Evolutionary conservation across 75 land plant genomes (phyloP), one percentile per base, ranked within the genome.

Genomic region (Larix kaempferi): DNA sequence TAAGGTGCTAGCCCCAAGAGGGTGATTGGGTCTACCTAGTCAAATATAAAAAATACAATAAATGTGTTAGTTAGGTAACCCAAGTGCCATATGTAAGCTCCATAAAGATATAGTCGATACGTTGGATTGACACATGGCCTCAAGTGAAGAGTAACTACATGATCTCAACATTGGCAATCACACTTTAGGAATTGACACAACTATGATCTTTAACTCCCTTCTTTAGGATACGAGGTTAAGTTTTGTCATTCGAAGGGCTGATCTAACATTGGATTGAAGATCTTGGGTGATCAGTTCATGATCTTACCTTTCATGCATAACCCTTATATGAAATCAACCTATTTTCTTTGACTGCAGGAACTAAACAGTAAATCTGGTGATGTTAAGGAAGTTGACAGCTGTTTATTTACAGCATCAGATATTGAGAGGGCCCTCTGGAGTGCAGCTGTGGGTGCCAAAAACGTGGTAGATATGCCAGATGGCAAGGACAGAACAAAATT

Each of bases 401-500:
- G 26, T 4, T 16, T 56, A n/a, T 89, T 90, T 81, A 87, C 91
- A 54, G 89, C 98, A 57, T 87, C 93, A 23, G 98, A 94, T 84
- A 77, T 94, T 25, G 98, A 94, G 79, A 85, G 95, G 60, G 95
- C 98, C 17, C 77, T 94, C 33, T 94, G 98, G 98, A 88, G 93
- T 66, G 73, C 89, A 12, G 88, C 88, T 39, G 73, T 88, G 19
- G 92, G 78, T 39, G 63, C 58, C 5, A 85, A 85, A 75, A 67
- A 75, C 52, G 4, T 16, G 54, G 33, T 56, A 65, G 74, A 80
- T 60, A 29, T 57, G n/a, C 49, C 86, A 59, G 62, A 81, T 56
- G 52, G 44, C 52, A 78, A 55, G 3, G 13, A 65, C 27, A 71
- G 79, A 19, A 25, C 74, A 44, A 76, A 56, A 11, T 7, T 61